Base-by-base conservation (phyloP, 192 early-diverging fungal genomes). In the Backusella australiensis region DNA sequence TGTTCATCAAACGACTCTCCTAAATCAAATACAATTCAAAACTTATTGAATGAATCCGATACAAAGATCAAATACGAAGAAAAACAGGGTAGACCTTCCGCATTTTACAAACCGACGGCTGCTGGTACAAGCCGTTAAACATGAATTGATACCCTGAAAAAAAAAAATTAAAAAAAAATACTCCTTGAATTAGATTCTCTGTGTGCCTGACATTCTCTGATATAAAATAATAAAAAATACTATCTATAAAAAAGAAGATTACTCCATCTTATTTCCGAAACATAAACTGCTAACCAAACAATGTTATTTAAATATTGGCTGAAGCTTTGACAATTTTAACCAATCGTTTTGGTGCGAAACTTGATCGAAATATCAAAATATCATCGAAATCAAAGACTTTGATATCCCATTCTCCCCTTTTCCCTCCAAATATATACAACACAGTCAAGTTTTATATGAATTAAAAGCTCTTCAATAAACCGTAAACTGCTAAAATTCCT, bases 1-100 rank as follows among this genome's bases (percentile, higher is more conserved):
- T 71, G 70, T 38, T 73, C 72, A 34, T 59, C 52, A 21, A 73
- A 32, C n/a, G 49, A 49, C 15, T 59, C 46, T 12, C 53, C 72
- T 4, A 73, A 73, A 34, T 42, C 39, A 35, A 73, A 73, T 59
- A 59, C 72, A 19, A 73, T 71, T 34, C 70, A 71, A 32, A 71
- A 41, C 17, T 19, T 71, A 19, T 19, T 71, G 21, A 71, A 71
- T 49, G 39, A 71, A 14, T 39, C 29, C 14, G 67, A 68, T 36
- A 68, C 14, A 68, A 68, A 35, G 35, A 68, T 68, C 67, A 68
- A 68, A n/a, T 36, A 68, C 19, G 34, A 68, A 8, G 67, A 68
- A 36, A 36, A 68, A 36, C 35, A 68, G 29, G 67, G 67, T 68
- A 68, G 67, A 36, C 67, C 32, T 19, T 68, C 67, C 35, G 67